Base-by-base conservation (phyloP, 495 filamentous ascomycete genomes). In the Annulohypoxylon nitens region DNA sequence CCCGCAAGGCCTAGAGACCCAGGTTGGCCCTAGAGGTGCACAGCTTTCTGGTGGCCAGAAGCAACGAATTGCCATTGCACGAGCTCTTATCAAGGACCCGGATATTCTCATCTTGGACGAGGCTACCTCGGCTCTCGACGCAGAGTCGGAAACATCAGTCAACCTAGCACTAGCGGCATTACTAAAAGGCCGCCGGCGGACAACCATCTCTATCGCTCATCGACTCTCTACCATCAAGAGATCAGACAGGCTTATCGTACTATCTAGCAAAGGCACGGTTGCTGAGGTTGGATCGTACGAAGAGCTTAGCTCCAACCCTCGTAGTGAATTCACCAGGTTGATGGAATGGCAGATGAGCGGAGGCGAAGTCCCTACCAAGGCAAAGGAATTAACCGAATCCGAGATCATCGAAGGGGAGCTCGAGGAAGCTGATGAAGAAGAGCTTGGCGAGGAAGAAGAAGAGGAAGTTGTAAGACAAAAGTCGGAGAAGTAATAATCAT, bases 321-420 rank as follows among this genome's bases (percentile, higher is more conserved):
- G 91, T 25, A 95, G 95, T 43, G 93, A 94, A 6, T 99, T 99
- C 78, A 94, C 89, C 33, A 93, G 92, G 81, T 84, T 99, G 55
- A 99, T 99, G 96, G 94, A 98, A 79, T 99, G 97, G 97, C 96
- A 99, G 82, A 92, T 98, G 88, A 95, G 88, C 71, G 97, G 94
- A 12, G 91, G 91, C 9, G 93, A 97, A 43, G 80, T 82, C 0
- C 75, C 81, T 0, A 18, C 67, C 2, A 76, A 77, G 10, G 58
- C 59, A 0, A 78, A 76, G 8, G 55, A 86, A 67, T 81, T 85
- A 23, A 84, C 74, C 0, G 83, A 85, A 70, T 69, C 43, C 7
- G 84, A 85, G 67, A 82, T 83, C 70, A 82, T 85, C 43, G 79
- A 82, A 75, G 78, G 83, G 64, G 83, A 84, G 14, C 61, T 84